Evolutionary conservation across 2,329 filamentous ascomycete genomes (phyloP).

Genomic region (Fusarium secorum): DNA sequence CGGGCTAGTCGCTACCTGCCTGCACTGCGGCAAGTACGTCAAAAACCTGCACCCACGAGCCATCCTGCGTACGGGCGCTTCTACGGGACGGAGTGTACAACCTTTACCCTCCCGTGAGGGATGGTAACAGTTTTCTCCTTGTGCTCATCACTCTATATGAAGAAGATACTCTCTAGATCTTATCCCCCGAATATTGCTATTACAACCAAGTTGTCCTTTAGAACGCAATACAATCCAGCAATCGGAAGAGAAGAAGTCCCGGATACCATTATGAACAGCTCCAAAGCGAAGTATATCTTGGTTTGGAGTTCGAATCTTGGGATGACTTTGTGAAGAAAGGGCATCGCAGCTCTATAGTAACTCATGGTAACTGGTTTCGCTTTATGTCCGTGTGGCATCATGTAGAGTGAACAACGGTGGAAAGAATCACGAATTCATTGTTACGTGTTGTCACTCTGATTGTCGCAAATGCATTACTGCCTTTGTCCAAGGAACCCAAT

Average conservation of each 20-base stretch:
- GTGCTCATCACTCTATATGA: too few species aligned
- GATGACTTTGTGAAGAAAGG: background rate
- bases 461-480: rapidly evolving
- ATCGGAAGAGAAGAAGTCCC: too few species aligned
- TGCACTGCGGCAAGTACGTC: background rate
- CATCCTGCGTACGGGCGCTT: background rate
- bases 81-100: background rate
- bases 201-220: too few species aligned
- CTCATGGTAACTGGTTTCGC: background rate
- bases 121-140: too few species aligned
- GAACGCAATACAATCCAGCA: too few species aligned
- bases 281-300: too few species aligned
- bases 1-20: background rate
- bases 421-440: background rate
- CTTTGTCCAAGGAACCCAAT: background rate
- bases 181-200: too few species aligned
- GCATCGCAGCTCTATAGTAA: background rate
- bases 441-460: background rate
- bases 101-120: too few species aligned
- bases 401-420: background rate
- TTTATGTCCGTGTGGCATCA: rapidly evolving
- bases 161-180: too few species aligned
- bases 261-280: too few species aligned
- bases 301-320: background rate
- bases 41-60: background rate